Conservation (phyloP, 2,329 filamentous ascomycete species). For the Bipolaris bicolor region DNA sequence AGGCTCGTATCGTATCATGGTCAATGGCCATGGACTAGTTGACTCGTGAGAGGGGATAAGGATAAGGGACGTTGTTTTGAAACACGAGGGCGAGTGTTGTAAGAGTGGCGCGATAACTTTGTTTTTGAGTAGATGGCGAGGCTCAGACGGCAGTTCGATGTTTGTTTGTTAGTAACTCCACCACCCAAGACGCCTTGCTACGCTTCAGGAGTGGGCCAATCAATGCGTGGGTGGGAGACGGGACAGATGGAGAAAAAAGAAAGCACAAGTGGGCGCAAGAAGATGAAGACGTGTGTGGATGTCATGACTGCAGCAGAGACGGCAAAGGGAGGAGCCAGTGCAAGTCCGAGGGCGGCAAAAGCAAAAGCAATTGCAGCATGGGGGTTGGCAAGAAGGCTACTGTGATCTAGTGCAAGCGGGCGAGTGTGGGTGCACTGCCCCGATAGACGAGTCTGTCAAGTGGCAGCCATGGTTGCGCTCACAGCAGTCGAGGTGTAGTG, state of each 20-base stretch:
- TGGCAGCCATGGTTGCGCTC: conserved; percentile 31
- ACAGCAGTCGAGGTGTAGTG: conserved; percentile 24
- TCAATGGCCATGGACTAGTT: conserved; percentile 10
- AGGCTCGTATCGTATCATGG: conserved; percentile 14
- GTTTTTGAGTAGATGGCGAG: conserved; percentile 16
- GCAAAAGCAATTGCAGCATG: conserved; percentile 20
- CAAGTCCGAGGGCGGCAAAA: conserved; percentile 26
- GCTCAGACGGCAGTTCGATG: conserved; percentile 27
- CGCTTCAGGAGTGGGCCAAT: conserved; percentile 21
- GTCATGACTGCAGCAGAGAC: conserved; percentile 26
- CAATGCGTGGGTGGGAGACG: conserved; percentile 16
- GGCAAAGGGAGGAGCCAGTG: conserved; percentile 16
- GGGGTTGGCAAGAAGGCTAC: background rate
- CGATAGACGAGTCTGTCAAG: conserved; percentile 32
- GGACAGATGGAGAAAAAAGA: conserved; percentile 5
- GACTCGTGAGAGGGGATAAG: conserved; percentile 8
- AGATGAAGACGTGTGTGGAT: conserved; percentile 22
- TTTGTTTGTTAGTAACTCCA: conserved; percentile 32
- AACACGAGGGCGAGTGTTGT: conserved; percentile 11
- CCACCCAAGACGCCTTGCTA: conserved; percentile 12
- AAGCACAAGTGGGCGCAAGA: conserved; percentile 16
- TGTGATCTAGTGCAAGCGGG: conserved; percentile 20
- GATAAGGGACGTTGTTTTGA: conserved; percentile 6
- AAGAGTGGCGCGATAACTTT: conserved; percentile 9
- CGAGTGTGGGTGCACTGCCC: conserved; percentile 22